Evolutionary conservation across 139 green algal species (phyloP).

Genomic region (Asterochloris sp.): DNA sequence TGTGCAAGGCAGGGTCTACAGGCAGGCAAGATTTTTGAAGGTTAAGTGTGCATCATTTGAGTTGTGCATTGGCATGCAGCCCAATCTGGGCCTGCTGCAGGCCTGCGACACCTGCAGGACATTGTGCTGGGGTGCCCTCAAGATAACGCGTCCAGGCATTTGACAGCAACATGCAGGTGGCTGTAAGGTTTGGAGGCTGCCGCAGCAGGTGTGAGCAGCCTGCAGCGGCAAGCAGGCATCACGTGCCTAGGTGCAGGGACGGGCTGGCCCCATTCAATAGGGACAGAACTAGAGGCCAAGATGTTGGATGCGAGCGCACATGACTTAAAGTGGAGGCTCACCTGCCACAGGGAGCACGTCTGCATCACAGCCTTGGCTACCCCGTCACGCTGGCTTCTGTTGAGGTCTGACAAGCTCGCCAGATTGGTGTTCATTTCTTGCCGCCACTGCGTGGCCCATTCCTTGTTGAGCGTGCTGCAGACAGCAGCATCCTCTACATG

Average conservation of each 20-base stretch:
- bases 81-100: no score
- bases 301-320: background rate
- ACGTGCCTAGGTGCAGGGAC: background rate
- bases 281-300: background rate
- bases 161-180: background rate
- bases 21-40: no score
- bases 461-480: no score
- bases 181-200: background rate
- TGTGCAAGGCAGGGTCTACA: no score
- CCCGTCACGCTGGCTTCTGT: constrained; percentile 54
- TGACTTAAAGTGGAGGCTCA: background rate
- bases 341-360: constrained; percentile 69
- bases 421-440: no score
- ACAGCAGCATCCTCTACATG: no score
- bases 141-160: no score
- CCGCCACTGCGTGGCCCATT: no score
- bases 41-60: no score
- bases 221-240: background rate
- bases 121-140: no score
- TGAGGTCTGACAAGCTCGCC: constrained; percentile 30
- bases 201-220: background rate
- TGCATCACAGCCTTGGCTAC: constrained; percentile 56
- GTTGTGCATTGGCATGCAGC: no score
- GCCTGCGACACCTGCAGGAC: no score
- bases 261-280: background rate